Evolutionary conservation across 2,329 filamentous ascomycete species (phyloP).

Genomic region (Trichoderma endophyticum): DNA sequence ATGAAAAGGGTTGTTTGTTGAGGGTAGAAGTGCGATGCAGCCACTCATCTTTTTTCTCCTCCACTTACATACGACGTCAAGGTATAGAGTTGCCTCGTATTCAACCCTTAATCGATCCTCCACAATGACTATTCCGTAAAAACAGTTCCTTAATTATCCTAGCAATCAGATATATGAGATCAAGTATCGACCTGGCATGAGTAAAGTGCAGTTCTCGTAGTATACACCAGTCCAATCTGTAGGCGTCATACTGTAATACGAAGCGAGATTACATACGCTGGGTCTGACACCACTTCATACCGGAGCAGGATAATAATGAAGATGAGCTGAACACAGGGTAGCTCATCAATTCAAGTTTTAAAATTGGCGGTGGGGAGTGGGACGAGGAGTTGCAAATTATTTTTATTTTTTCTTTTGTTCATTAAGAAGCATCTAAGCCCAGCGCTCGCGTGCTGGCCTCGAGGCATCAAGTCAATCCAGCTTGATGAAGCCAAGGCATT

Average conservation of each 20-base stretch:
- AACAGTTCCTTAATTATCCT: fast-evolving
- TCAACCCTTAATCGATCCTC: background rate
- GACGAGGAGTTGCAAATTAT: background rate
- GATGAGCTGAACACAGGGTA: background rate
- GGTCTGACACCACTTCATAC: background rate
- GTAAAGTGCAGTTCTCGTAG: fast-evolving
- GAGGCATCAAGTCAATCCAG: background rate
- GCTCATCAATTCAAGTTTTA: background rate
- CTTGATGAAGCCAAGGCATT: background rate
- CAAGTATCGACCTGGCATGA: background rate
- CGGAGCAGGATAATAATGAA: background rate
- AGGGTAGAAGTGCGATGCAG: background rate
- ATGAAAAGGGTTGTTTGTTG: background rate
- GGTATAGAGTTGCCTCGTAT: background rate
- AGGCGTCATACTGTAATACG: background rate
- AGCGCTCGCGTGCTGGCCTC: background rate
- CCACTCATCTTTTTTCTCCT: background rate
- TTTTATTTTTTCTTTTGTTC: background rate
- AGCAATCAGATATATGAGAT: background rate
- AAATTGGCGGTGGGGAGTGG: background rate
- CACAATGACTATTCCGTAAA: background rate
- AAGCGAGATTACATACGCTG: background rate
- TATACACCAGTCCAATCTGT: background rate
- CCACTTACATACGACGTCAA: background rate
- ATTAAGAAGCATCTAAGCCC: background rate